Percentiles rank a stretch among this genome's conserved stretches.
Evolutionary conservation across 805 yeast genomes (phyloP).

Genomic region (Candida adriatica): DNA sequence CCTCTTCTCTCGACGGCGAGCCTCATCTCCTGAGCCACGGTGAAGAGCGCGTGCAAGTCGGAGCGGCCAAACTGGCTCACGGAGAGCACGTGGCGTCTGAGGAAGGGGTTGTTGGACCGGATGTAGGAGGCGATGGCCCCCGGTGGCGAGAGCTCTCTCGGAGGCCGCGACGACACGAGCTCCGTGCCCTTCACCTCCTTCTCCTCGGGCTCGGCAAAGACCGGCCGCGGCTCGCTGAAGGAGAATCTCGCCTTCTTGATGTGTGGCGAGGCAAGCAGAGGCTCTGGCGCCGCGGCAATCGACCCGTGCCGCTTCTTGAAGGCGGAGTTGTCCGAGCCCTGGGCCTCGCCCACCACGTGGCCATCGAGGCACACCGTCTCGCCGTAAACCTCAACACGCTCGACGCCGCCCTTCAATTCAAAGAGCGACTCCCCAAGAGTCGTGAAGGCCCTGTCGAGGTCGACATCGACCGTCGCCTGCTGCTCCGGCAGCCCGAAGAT

Average conservation of each 20-base stretch:
- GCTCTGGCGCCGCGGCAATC: constrained; percentile 21
- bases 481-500: constrained; percentile 82
- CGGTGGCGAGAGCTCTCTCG: constrained; percentile 66
- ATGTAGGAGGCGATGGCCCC: constrained; percentile 74
- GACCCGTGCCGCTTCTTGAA: constrained; percentile 24
- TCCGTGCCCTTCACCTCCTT: constrained; percentile 55
- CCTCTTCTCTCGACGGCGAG: constrained; percentile 96
- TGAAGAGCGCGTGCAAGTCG: constrained; percentile 86
- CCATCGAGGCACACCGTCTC: constrained; percentile 86
- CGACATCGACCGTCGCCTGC: constrained; percentile 74
- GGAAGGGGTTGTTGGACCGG: constrained; percentile 81
- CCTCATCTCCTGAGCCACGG: constrained; percentile 97
- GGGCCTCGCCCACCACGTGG: constrained; percentile 48
- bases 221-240: constrained; percentile 31
- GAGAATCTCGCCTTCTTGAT: constrained; percentile 42
- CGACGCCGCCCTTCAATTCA: constrained; percentile 72
- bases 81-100: constrained; percentile 80
- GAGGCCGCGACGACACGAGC: constrained; percentile 66
- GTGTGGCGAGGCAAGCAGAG: constrained; percentile 32
- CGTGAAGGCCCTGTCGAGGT: constrained; percentile 61
- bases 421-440: constrained; percentile 52
- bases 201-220: constrained; percentile 24
- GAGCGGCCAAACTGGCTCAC: constrained; percentile 83
- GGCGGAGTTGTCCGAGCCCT: constrained; percentile 40
- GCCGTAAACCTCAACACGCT: constrained; percentile 74